Evolutionary conservation across 176 grass and related monocot species (phyloP), one percentile per base, ranked within the genome.

Genomic region (Oryza australiensis): DNA sequence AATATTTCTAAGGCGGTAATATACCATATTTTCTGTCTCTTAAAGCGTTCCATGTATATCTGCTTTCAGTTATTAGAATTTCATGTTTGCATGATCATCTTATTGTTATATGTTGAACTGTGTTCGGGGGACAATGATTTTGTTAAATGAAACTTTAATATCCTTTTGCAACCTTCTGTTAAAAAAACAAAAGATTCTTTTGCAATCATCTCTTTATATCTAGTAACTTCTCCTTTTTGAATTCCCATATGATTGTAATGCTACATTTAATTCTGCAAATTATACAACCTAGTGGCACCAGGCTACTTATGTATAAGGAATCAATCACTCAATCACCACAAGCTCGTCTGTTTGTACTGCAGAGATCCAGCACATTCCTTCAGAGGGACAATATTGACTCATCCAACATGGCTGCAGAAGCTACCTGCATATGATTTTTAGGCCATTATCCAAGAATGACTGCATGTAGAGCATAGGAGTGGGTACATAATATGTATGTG

Each of bases 1-100:
- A 76, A 89, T 85, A 89, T 89, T 64, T 89, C 82, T 66, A 89
- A 89, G 65, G 77, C 82, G 87, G 87, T 89, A 85, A 85, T 72
- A 80, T 35, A 43, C n/a, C 24, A 60, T 12, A 80, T 1, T 71
- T 81, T 71, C 22, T 60, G 7, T 53, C 45, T 80, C 51, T 80
- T 81, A 62, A 28, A 55, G 65, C 20, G 22, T 81, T 24, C 9
- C 41, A 32, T 4, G 9, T 42, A 42, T 33, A 42, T 70, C 40
- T 67, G 11, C 16, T 83, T 78, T 8, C 12, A 0, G 24, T 32
- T 43, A 83, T 28, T 30, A 24, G 26, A 30, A 20, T n/a, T 62
- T 30, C n/a, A 43, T 15, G 26, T 15, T 43, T 64, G 9, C 3
- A 57, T 24, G 23, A 37, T 45, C 74, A 7, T 57, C 43, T 57